Conservation (phyloP, 345 rosid genomes). For the Mallotus nudiflorus region DNA sequence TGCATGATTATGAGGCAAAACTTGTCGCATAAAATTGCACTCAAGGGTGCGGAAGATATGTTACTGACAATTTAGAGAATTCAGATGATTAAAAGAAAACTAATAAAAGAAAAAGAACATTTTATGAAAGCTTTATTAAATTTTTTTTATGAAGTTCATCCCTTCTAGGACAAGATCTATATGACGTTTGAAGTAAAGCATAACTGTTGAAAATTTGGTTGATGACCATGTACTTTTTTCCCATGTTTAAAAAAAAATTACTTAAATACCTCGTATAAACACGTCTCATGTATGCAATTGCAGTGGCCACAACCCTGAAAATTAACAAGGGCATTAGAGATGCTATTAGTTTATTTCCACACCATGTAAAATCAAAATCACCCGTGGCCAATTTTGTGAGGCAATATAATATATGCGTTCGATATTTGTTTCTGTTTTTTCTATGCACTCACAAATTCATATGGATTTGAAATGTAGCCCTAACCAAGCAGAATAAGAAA, state of each 20-base stretch:
- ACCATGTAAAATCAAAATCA: background rate
- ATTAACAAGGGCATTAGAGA: constrained; percentile 13
- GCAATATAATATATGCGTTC: background rate
- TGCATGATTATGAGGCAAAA: background rate
- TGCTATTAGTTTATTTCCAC: constrained; percentile 1
- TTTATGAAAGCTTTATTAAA: background rate
- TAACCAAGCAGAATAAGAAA: background rate
- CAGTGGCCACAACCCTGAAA: constrained; percentile 94
- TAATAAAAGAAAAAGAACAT: background rate
- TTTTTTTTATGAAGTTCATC: background rate
- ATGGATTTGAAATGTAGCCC: background rate
- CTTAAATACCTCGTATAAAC: constrained; percentile 71
- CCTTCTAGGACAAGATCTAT: too few relatives aligned
- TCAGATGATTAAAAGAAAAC: background rate
- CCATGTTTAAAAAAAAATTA: background rate
- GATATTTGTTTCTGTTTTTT: background rate
- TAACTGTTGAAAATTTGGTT: constrained; percentile 1
- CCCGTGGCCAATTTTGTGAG: background rate
- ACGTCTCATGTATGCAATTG: constrained; percentile 92
- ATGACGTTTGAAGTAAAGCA: constrained; percentile 1
- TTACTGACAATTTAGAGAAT: background rate
- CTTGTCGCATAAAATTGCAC: background rate
- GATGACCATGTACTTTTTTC: constrained; percentile 11
- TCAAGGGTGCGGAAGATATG: background rate
- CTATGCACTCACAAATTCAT: background rate